phyloP scores from a whole-genome alignment of 306 rosid genomes.

The Medicago lupulina region DNA sequence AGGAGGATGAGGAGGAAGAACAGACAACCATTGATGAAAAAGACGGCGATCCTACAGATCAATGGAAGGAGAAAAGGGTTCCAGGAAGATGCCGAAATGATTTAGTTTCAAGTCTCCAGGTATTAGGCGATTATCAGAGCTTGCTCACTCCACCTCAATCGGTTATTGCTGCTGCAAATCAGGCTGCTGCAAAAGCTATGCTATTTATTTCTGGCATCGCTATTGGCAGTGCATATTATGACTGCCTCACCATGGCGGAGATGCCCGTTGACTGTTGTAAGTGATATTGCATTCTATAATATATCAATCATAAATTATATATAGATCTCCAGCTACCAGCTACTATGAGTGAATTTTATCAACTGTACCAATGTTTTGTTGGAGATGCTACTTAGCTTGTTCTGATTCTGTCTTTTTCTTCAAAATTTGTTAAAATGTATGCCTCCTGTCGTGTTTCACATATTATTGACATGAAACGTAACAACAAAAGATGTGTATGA shows the following conservation, averaged over 20 bases:
- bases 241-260: slow-evolving; percentile 71
- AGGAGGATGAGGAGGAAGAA: slow-evolving; percentile 78
- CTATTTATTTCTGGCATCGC: slow-evolving; percentile 76
- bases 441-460: neutral
- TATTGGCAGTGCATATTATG: slow-evolving; percentile 76
- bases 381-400: neutral
- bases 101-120: slow-evolving; percentile 78
- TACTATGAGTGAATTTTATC: neutral
- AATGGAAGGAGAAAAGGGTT: slow-evolving; percentile 66
- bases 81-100: slow-evolving; percentile 66
- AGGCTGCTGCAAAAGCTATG: slow-evolving; percentile 94
- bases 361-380: no score
- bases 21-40: slow-evolving; percentile 53
- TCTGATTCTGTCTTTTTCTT: neutral
- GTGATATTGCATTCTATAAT: slow-evolving; percentile 44
- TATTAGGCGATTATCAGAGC: slow-evolving; percentile 84
- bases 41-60: slow-evolving; percentile 51
- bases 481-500: neutral
- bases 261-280: slow-evolving; percentile 80
- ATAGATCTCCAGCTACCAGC: slow-evolving; percentile 19
- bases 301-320: slow-evolving; percentile 17
- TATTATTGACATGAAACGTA: neutral
- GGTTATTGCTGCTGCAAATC: slow-evolving; percentile 75
- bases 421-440: neutral
- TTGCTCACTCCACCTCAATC: slow-evolving; percentile 84